Evolutionary conservation across 768 basidiomycete species (phyloP).

Genomic region (Cubamyces sp.): DNA sequence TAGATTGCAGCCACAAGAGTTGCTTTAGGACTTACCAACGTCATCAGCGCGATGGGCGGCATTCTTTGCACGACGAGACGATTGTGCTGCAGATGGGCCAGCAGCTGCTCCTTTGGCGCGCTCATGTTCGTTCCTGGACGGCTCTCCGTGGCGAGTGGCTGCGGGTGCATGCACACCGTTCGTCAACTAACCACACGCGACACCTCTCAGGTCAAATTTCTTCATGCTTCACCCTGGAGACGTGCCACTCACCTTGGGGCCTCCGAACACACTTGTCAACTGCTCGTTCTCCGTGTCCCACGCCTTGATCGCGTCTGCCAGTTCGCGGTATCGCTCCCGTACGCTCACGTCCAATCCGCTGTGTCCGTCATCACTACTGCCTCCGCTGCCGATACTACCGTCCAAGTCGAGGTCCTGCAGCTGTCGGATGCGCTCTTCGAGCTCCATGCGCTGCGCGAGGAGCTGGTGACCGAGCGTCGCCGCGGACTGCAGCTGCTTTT

Average conservation of each 20-base stretch:
- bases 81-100: constrained; percentile 81
- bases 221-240: neutral
- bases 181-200: constrained; percentile 36
- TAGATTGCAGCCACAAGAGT: neutral
- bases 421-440: constrained; percentile 85
- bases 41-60: constrained; percentile 89
- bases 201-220: constrained; percentile 22
- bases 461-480: constrained; percentile 93
- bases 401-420: constrained; percentile 74
- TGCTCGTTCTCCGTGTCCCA: constrained; percentile 85
- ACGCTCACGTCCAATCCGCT: constrained; percentile 68
- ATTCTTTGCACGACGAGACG: constrained; percentile 83
- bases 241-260: constrained; percentile 55
- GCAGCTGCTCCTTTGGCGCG: constrained; percentile 59
- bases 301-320: constrained; percentile 69
- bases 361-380: constrained; percentile 52
- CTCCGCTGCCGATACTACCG: constrained; percentile 4
- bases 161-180: constrained; percentile 43
- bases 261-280: constrained; percentile 66
- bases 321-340: constrained; percentile 74
- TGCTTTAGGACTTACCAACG: constrained; percentile 62
- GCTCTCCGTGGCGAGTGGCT: constrained; percentile 27
- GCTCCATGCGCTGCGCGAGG: constrained; percentile 89
- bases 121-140: constrained; percentile 44
- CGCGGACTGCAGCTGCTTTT: constrained; percentile 89